Conservation (phyloP, 2,329 filamentous ascomycete genomes). For the Colletotrichum sp. region DNA sequence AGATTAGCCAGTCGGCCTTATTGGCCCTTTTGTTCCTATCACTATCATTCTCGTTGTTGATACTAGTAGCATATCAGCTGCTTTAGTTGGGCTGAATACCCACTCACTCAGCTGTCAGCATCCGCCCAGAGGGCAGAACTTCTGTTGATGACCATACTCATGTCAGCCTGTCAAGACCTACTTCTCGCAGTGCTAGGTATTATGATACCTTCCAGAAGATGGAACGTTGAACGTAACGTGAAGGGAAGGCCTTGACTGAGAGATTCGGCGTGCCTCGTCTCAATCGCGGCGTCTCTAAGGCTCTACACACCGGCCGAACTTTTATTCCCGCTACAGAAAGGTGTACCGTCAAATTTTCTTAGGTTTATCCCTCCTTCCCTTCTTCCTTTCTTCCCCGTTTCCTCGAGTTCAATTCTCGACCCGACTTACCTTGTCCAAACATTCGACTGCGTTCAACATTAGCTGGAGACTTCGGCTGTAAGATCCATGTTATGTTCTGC, state of each 20-base stretch:
- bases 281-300: too few species aligned
- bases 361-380: too few species aligned
- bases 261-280: too few species aligned
- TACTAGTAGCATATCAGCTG: not conserved
- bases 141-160: not conserved
- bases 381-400: too few species aligned
- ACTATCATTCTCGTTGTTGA: not conserved
- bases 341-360: too few species aligned
- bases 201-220: not conserved
- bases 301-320: too few species aligned
- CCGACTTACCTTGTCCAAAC: not conserved
- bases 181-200: not conserved
- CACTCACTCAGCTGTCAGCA: not conserved
- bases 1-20: not conserved
- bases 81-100: not conserved
- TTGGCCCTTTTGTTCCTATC: not conserved
- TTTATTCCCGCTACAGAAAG: too few species aligned
- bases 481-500: not conserved
- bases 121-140: not conserved
- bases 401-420: too few species aligned
- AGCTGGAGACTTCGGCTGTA: not conserved
- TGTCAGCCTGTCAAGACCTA: not conserved
- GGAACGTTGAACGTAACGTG: accelerated
- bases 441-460: not conserved
- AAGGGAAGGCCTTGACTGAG: not conserved